Percentiles rank a stretch among this genome's conserved stretches.
These are phyloP conservation scores for Cenchrus purpureus DNA, from an alignment of 176 grass and related monocot species.

Conservation along the genomic window DNA sequence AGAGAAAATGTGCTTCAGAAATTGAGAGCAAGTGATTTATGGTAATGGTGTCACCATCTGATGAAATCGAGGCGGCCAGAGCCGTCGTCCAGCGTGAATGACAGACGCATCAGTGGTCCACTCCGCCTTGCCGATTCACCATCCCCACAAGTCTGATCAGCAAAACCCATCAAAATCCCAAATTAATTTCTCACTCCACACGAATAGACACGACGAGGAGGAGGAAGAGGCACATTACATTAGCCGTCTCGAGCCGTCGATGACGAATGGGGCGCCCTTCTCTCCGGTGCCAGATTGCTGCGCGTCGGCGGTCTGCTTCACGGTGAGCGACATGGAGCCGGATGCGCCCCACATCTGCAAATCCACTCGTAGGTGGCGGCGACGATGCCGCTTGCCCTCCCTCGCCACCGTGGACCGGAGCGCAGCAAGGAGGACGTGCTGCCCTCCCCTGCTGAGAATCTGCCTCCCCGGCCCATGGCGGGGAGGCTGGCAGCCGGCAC, in stretches of 20 bases:
- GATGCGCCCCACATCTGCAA: conserved; percentile 58
- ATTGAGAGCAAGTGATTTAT: no score
- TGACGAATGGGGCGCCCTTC: conserved; percentile 53
- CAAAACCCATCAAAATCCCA: not conserved
- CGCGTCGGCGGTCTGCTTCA: conserved; percentile 82
- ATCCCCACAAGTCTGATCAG: conserved; percentile 76
- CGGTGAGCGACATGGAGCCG: conserved; percentile 66
- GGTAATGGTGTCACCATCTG: conserved; percentile 57
- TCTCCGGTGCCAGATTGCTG: conserved; percentile 58
- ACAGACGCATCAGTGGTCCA: conserved; percentile 55
- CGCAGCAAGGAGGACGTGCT: no score
- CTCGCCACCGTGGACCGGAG: no score
- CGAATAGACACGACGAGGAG: not conserved
- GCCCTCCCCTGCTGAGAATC: no score
- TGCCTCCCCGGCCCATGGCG: no score
- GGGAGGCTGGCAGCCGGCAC: no score
- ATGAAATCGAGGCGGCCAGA: conserved; percentile 85
- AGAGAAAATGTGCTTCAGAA: no score
- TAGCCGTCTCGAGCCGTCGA: conserved; percentile 68
- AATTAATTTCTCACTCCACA: not conserved
- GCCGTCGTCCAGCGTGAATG: conserved; percentile 89
- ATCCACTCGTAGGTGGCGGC: no score
- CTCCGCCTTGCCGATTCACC: conserved; percentile 72
- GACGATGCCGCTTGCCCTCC: no score
- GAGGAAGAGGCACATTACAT: conserved; percentile 28